Conservation (phyloP, 352 stramenopile species). For the Phytophthora pistaciae region DNA sequence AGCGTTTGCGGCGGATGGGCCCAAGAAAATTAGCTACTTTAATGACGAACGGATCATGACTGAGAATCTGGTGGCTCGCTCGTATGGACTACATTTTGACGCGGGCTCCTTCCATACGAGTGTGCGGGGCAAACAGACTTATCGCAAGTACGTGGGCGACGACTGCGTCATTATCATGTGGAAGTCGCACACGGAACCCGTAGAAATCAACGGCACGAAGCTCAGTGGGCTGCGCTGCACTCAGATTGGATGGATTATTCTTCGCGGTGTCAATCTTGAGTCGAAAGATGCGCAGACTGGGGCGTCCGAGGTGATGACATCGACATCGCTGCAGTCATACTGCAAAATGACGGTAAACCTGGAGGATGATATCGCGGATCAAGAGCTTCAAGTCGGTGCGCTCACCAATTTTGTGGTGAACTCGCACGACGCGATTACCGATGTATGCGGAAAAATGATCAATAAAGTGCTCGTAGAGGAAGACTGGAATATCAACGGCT, state of each 20-base stretch:
- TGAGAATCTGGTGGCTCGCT: slow-evolving; percentile 41
- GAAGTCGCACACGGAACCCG: slow-evolving; percentile 56
- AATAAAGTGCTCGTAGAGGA: slow-evolving; percentile 54
- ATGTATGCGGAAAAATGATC: slow-evolving; percentile 41
- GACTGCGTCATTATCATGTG: slow-evolving; percentile 52
- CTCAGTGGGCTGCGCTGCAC: slow-evolving; percentile 43
- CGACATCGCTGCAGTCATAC: slow-evolving; percentile 60
- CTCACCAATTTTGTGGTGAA: slow-evolving; percentile 60
- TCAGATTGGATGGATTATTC: slow-evolving; percentile 41
- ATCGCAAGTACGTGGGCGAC: slow-evolving; percentile 51
- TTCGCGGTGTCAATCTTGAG: slow-evolving; percentile 21
- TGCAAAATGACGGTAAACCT: slow-evolving; percentile 58
- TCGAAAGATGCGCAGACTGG: not conserved
- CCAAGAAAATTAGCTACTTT: slow-evolving; percentile 43
- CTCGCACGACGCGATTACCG: slow-evolving; percentile 41
- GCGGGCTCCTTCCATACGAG: slow-evolving; percentile 36
- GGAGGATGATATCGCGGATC: slow-evolving; percentile 58
- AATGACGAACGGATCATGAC: slow-evolving; percentile 39
- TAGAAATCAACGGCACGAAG: slow-evolving; percentile 46
- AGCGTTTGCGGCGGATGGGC: slow-evolving; percentile 37
- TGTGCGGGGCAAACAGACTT: slow-evolving; percentile 53
- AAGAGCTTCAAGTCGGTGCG: slow-evolving; percentile 48
- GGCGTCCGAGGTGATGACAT: slow-evolving; percentile 26
- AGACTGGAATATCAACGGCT: slow-evolving; percentile 51
- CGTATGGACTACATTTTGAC: slow-evolving; percentile 39